A percentile compares a stretch with the other conserved stretches of the same genome.
phyloP scores from a whole-genome alignment of 768 basidiomycete genomes.

The Pleurotus pulmonarius region DNA sequence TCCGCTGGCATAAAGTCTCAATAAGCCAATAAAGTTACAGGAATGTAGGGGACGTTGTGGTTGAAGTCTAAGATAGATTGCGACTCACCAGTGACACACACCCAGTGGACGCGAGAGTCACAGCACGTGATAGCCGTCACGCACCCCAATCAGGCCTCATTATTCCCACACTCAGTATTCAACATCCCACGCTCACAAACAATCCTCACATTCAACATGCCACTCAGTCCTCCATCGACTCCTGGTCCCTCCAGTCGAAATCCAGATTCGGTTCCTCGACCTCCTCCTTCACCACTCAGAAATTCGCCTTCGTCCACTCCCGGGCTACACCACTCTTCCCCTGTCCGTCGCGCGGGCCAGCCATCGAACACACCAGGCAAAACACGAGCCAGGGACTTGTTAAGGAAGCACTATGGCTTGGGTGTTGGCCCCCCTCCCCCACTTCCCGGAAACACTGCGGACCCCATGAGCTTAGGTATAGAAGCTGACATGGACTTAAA shows the following conservation, averaged over 20 bases:
- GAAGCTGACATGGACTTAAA: constrained; percentile 1
- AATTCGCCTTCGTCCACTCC: constrained; percentile 26
- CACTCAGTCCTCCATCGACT: constrained; percentile 7
- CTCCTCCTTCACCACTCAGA: constrained; percentile 42
- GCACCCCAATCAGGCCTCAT: neutral
- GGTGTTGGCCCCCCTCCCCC: constrained; percentile 71
- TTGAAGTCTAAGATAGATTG: neutral
- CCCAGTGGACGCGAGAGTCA: neutral
- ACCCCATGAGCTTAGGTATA: constrained; percentile 82
- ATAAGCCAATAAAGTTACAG: neutral
- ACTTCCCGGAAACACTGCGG: constrained; percentile 49
- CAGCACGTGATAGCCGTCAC: neutral
- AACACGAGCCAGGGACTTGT: constrained; percentile 66
- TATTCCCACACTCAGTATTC: neutral
- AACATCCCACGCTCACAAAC: neutral
- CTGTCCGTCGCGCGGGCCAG: neutral
- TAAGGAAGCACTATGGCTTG: constrained; percentile 86
- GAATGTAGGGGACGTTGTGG: neutral
- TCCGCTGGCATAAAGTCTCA: neutral
- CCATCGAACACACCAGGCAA: constrained; percentile 31
- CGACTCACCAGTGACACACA: neutral
- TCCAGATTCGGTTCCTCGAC: constrained; percentile 26
- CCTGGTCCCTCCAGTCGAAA: constrained; percentile 19
- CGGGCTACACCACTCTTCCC: constrained; percentile 2
- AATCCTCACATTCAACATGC: neutral